Evolutionary conservation across 805 yeast genomes (phyloP).

Genomic region (Saturnispora sekii): DNA sequence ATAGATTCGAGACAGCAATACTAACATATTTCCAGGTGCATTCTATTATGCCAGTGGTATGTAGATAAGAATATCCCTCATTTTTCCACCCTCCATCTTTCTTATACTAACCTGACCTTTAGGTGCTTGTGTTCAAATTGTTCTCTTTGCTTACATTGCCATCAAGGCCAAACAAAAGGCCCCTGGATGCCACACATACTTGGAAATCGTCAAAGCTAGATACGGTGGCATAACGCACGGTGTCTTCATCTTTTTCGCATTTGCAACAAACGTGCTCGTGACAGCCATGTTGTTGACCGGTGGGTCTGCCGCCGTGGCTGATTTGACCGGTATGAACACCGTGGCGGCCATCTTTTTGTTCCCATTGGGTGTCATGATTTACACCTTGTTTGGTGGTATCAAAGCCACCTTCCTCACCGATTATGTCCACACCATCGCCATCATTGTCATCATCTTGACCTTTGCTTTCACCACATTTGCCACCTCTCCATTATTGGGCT

Average conservation of each 20-base stretch:
- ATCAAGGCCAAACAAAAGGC: constrained; percentile 84
- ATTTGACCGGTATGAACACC: constrained; percentile 69
- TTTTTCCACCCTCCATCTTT: too few species aligned
- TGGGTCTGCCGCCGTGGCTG: constrained; percentile 74
- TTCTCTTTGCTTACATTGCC: constrained; percentile 77
- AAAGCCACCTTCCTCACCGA: constrained; percentile 78
- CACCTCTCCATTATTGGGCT: constrained; percentile 59
- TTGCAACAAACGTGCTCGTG: constrained; percentile 81
- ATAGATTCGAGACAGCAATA: too few species aligned
- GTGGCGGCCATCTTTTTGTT: constrained; percentile 76
- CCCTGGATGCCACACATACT: constrained; percentile 85
- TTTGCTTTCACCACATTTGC: constrained; percentile 78
- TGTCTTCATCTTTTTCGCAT: constrained; percentile 66
- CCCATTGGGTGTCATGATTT: constrained; percentile 70
- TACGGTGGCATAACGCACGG: constrained; percentile 71
- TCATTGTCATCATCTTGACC: constrained; percentile 66
- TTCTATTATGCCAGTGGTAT: constrained; percentile 72
- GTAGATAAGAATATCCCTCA: too few species aligned
- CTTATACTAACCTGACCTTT: too few species aligned
- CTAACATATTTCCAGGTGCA: constrained; percentile 37
- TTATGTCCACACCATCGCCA: constrained; percentile 71
- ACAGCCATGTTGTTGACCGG: constrained; percentile 90
- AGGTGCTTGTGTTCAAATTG: constrained; percentile 72
- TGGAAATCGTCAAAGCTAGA: constrained; percentile 73
- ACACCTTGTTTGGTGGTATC: constrained; percentile 73